phyloP scores from a whole-genome alignment of 176 grass and related monocot genomes.

The Alloteropsis semialata region DNA sequence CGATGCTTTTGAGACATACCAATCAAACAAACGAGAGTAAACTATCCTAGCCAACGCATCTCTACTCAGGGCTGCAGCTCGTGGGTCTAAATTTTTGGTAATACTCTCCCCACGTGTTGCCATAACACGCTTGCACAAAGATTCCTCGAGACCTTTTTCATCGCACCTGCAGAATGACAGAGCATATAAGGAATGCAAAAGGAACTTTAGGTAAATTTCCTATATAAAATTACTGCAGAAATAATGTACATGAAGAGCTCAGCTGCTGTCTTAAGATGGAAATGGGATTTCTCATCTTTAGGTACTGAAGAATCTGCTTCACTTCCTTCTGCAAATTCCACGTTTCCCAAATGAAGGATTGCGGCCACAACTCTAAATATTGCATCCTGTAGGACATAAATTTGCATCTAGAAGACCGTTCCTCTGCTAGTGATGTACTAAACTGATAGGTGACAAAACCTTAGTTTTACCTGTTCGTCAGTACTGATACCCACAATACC shows the following conservation, averaged over 20 bases:
- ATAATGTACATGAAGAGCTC: conserved; percentile 90
- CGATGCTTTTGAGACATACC: conserved; percentile 50
- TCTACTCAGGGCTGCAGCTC: conserved; percentile 77
- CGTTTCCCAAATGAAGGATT: conserved; percentile 95
- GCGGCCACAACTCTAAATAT: conserved; percentile 94
- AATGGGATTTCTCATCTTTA: conserved; percentile 84
- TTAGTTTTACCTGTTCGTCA: conserved; percentile 70
- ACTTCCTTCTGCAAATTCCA: conserved; percentile 80
- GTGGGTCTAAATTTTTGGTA: conserved; percentile 75
- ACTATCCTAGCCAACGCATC: conserved; percentile 91
- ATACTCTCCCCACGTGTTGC: conserved; percentile 95
- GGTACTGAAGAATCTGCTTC: conserved; percentile 82
- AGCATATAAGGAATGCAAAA: conserved; percentile 3
- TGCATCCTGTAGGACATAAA: conserved; percentile 58
- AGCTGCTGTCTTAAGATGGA: conserved; percentile 88
- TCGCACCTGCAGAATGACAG: conserved; percentile 60
- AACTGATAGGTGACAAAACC: conserved; percentile 9
- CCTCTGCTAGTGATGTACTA: neutral
- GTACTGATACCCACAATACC: conserved; percentile 76
- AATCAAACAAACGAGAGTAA: conserved; percentile 93
- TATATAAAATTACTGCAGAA: neutral
- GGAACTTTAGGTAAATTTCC: conserved; percentile 11
- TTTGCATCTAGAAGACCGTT: neutral
- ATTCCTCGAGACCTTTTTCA: conserved; percentile 71
- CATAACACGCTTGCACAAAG: conserved; percentile 90